Base-by-base conservation (phyloP, 495 filamentous ascomycete species). In the Lichenothelia convexa region DNA sequence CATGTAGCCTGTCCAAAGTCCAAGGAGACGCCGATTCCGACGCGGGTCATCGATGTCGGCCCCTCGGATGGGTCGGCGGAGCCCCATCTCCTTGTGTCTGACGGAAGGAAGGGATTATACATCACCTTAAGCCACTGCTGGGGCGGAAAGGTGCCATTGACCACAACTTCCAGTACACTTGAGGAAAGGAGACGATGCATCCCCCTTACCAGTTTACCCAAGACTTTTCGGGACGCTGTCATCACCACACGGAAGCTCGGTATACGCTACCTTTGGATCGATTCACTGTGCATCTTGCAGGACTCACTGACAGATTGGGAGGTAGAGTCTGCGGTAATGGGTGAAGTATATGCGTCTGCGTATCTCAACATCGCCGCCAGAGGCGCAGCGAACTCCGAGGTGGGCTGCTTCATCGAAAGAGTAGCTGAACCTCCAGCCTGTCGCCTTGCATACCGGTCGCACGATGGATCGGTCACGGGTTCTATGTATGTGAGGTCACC, bases 201-300 rank as follows among this genome's bases (percentile, higher is more conserved):
- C 8, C 24, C 24, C 7, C 7, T 27, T 13, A 13, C 7, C 24
- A 27, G 7, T 27, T 35, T 38, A 20, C 35, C 35, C 9, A 30
- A 29, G 21, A 33, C 35, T 15, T 38, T 38, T n/a, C 35, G 22
- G 18, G 35, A 38, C 12, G 35, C 35, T n/a, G 30, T 38, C 21
- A 12, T 30, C 16, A 15, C 30, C 9, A 38, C 35, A 16, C 35
- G 21, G 13, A 29, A 30, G 16, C 35, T 36, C 9, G 34, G 9
- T 6, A 6, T 24, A 5, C 35, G 35, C 12, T 26, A 38, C 21
- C n/a, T n/a, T n/a, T n/a, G n/a, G n/a, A n/a, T n/a, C n/a, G n/a
- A n/a, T n/a, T n/a, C n/a, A n/a, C n/a, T n/a, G n/a, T n/a, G n/a
- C n/a, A n/a, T n/a, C n/a, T n/a, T n/a, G n/a, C n/a, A n/a, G n/a